Conservation (phyloP, 2,329 filamentous ascomycete species). For the Fusarium chuoi region DNA sequence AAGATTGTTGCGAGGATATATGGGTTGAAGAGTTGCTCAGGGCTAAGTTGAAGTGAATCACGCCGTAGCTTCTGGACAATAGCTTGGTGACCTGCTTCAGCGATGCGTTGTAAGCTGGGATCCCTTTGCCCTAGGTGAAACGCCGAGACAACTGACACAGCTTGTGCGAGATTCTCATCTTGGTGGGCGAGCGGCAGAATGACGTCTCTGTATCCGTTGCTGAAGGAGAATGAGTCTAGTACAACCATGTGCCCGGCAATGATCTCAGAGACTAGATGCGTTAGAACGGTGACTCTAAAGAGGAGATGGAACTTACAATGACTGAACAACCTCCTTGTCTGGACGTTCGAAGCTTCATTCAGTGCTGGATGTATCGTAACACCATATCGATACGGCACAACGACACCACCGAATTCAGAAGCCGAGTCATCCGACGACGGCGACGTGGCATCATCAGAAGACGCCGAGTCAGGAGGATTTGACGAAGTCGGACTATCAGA, state of each 20-base stretch:
- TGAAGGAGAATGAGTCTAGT: conserved; percentile 42
- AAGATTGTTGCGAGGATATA: conserved; percentile 52
- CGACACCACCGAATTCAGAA: neutral
- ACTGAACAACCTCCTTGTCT: conserved; percentile 49
- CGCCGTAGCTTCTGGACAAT: conserved; percentile 50
- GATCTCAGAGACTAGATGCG: conserved; percentile 45
- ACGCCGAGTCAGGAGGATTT: neutral
- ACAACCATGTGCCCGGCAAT: conserved; percentile 55
- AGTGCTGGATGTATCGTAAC: conserved; percentile 38
- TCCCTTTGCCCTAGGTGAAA: conserved; percentile 50
- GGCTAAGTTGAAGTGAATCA: conserved; percentile 44
- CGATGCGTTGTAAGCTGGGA: conserved; percentile 45
- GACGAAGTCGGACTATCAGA: neutral
- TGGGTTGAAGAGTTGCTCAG: conserved; percentile 48
- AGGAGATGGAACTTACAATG: conserved; percentile 43
- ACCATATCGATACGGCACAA: conserved; percentile 3
- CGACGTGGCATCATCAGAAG: conserved; percentile 21
- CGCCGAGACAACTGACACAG: conserved; percentile 52
- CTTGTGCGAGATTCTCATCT: conserved; percentile 48
- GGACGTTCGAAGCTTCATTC: conserved; percentile 39
- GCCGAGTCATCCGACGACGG: neutral
- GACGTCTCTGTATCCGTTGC: conserved; percentile 53
- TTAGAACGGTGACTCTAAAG: neutral
- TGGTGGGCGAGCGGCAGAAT: conserved; percentile 54
- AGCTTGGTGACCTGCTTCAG: conserved; percentile 49